phyloP scores from a whole-genome alignment of 768 basidiomycete species.

The Macrolepiota fuliginosa region DNA sequence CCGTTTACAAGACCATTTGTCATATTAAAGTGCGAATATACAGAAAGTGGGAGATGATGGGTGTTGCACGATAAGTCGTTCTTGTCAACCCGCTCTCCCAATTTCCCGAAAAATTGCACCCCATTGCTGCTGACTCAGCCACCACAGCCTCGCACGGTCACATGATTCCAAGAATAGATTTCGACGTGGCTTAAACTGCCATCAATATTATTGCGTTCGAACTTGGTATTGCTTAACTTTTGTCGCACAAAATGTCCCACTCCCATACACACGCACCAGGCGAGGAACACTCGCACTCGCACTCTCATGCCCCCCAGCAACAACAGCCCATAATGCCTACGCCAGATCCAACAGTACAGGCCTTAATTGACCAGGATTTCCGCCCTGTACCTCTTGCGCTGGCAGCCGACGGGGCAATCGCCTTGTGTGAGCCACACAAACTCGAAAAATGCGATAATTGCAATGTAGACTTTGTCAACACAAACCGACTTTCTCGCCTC shows the following conservation, averaged over 20 bases:
- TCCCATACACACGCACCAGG: conserved; percentile 62
- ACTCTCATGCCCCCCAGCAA: conserved; percentile 43
- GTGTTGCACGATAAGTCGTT: conserved; percentile 13
- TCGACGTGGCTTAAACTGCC: conserved; percentile 2
- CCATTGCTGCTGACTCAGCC: conserved; percentile 12
- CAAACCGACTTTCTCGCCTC: conserved; percentile 76
- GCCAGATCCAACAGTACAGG: conserved; percentile 73
- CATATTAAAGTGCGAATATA: conserved; percentile 53
- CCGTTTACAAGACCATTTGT: conserved; percentile 90
- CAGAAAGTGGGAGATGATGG: conserved; percentile 28
- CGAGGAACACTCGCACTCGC: conserved; percentile 47
- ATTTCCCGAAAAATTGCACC: conserved; percentile 7
- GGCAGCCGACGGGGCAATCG: conserved; percentile 49
- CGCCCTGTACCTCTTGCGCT: conserved; percentile 54
- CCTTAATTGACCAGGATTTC: conserved; percentile 75
- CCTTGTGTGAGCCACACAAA: conserved; percentile 65
- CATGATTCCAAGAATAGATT: conserved; percentile 1
- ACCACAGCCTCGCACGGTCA: conserved; percentile 12
- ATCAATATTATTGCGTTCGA: not conserved
- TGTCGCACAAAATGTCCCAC: conserved; percentile 52
- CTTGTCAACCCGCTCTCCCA: not conserved
- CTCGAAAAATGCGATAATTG: conserved; percentile 75
- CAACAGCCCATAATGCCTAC: conserved; percentile 41
- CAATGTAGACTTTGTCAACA: conserved; percentile 64
- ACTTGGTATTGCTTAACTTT: not conserved